These are phyloP conservation scores for Trichomonas vaginalis DNA, from an alignment of 208 protist genomes.

Conservation along the genomic window DNA sequence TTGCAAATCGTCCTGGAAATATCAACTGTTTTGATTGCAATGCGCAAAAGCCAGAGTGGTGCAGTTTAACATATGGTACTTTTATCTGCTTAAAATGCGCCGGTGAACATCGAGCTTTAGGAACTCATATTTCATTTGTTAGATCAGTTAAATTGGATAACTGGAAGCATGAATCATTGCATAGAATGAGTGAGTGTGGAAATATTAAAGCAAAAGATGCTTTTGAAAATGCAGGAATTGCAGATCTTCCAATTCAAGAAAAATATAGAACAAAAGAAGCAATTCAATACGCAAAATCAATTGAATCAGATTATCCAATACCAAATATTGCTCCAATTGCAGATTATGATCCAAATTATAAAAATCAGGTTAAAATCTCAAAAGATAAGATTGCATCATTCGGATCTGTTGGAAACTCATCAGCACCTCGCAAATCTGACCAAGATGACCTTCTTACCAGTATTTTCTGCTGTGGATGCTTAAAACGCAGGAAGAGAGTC, in stretches of 20 bases:
- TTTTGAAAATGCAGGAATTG: slow-evolving; percentile 16
- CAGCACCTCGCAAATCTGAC: background rate
- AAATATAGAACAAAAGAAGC: slow-evolving; percentile 23
- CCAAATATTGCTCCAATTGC: background rate
- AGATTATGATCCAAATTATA: background rate
- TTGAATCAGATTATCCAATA: slow-evolving; percentile 1
- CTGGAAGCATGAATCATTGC: slow-evolving; percentile 24
- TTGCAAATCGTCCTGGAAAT: background rate
- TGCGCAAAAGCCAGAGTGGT: slow-evolving; percentile 35
- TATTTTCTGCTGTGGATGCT: background rate
- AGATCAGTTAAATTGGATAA: slow-evolving; percentile 30
- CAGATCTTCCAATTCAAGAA: background rate
- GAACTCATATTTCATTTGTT: slow-evolving; percentile 34
- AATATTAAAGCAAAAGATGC: slow-evolving; percentile 4
- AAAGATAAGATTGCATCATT: background rate
- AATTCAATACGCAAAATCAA: background rate
- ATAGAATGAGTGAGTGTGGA: slow-evolving; percentile 20
- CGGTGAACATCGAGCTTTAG: slow-evolving; percentile 31
- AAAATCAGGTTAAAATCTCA: background rate
- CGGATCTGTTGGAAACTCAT: background rate
- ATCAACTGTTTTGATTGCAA: slow-evolving; percentile 34
- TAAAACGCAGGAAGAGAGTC: too few relatives aligned
- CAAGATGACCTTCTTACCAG: background rate
- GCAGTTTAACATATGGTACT: slow-evolving; percentile 37
- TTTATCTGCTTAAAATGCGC: slow-evolving; percentile 37